A percentile compares a stretch with the other conserved stretches of the same genome.
phyloP scores from a whole-genome alignment of 2,329 filamentous ascomycete species.

The Pseudogymnoascus sp. region DNA sequence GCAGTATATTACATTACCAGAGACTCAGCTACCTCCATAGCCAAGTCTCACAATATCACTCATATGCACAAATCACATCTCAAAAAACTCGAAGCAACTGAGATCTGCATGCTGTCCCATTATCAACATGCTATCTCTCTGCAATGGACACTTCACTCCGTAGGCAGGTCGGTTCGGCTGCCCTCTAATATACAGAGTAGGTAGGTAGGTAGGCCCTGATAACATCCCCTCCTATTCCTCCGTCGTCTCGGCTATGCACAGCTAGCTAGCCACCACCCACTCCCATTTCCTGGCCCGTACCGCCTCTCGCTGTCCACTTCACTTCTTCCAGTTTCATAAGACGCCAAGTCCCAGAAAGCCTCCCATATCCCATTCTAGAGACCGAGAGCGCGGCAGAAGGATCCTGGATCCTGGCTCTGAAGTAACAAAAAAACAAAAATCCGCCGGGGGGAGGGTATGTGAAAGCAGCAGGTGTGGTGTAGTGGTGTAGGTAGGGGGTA shows the following conservation, averaged over 20 bases:
- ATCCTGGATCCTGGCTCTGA: not conserved
- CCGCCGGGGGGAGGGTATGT: not conserved
- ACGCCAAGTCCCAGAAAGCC: not conserved
- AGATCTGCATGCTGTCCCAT: slow-evolving; percentile 1
- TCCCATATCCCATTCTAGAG: not conserved
- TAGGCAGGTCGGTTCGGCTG: not conserved
- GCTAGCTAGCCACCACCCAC: not conserved
- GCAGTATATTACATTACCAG: not conserved
- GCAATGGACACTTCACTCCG: not conserved
- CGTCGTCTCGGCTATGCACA: not conserved
- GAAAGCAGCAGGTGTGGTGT: not conserved
- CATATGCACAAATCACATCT: not conserved
- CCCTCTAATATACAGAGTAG: slow-evolving; percentile 5
- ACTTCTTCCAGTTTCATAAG: not conserved
- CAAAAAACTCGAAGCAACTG: not conserved
- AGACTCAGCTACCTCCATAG: not conserved
- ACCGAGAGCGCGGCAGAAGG: not conserved
- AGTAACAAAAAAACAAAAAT: not conserved
- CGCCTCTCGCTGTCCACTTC: not conserved
- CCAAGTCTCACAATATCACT: not conserved
- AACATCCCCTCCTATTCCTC: not conserved
- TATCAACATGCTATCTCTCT: not conserved
- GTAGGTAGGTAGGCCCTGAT: not conserved
- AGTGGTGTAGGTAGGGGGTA: not conserved
- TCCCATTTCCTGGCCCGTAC: not conserved